phyloP scores from a whole-genome alignment of 371 early-diverging fungal species.

The Rhizopus microsporus region DNA sequence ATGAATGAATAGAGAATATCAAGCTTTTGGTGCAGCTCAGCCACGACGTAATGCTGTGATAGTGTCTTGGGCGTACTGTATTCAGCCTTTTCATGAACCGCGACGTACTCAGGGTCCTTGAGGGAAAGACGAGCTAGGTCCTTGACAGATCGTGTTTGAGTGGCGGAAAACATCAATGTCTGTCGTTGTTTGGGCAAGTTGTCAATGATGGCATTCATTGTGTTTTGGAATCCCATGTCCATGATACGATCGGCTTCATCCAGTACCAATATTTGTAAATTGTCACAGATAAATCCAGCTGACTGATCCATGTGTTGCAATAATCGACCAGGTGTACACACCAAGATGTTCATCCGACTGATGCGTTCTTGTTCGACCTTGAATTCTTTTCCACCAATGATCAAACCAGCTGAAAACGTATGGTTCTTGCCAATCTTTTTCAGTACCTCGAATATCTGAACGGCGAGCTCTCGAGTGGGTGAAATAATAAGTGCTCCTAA shows the following conservation, averaged over 20 bases:
- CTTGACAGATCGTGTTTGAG: conserved; percentile 94
- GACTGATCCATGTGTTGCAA: conserved; percentile 98
- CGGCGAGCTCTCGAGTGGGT: conserved; percentile 98
- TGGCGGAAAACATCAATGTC: conserved; percentile 95
- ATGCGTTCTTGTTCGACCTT: conserved; percentile 88
- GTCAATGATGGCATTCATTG: conserved; percentile 92
- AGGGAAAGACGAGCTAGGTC: conserved; percentile 91
- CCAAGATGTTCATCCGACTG: conserved; percentile 89
- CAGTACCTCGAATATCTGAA: conserved; percentile 96
- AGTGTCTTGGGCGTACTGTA: conserved; percentile 81
- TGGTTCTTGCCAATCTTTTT: conserved; percentile 85
- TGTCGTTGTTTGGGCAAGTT: conserved; percentile 87
- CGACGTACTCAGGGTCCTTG: conserved; percentile 90
- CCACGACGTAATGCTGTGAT: conserved; percentile 83
- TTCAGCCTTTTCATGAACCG: conserved; percentile 88
- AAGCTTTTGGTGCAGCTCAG: conserved; percentile 82
- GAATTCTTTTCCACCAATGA: conserved; percentile 96
- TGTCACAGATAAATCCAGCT: conserved; percentile 83
- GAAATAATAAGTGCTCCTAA: conserved; percentile 94
- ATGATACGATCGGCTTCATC: conserved; percentile 98
- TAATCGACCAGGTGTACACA: conserved; percentile 98
- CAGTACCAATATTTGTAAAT: conserved; percentile 87
- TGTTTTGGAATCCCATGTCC: conserved; percentile 95
- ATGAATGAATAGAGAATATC: conserved; percentile 94
- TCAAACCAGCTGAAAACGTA: conserved; percentile 91